These are phyloP conservation scores for Penicillium verrucosum DNA, from an alignment of 2,329 filamentous ascomycete genomes.

Conservation along the genomic window DNA sequence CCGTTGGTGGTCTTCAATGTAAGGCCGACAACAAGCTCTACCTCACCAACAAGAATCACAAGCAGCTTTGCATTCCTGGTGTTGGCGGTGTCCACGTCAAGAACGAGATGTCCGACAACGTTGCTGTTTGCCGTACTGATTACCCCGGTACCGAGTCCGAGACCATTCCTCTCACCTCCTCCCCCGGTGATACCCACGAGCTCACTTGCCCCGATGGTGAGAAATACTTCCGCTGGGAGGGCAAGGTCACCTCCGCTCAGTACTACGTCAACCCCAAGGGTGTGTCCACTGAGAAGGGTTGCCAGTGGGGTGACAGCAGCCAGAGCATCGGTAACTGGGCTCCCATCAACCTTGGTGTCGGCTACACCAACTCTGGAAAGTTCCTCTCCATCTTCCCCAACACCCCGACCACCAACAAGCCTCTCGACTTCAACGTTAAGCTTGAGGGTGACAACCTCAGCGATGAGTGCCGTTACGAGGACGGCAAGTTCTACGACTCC, in stretches of 20 bases:
- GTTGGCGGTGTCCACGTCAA: constrained; percentile 66
- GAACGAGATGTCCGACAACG: constrained; percentile 67
- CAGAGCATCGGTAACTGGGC: constrained; percentile 73
- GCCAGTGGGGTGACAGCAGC: constrained; percentile 68
- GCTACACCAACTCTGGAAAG: constrained; percentile 63
- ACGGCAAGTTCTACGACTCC: constrained; percentile 59
- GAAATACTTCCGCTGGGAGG: constrained; percentile 75
- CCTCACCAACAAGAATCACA: constrained; percentile 65
- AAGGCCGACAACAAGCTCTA: constrained; percentile 68
- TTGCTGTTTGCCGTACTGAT: constrained; percentile 87
- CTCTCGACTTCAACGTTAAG: constrained; percentile 74
- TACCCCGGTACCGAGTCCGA: constrained; percentile 91
- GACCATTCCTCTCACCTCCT: constrained; percentile 69
- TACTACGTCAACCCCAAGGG: constrained; percentile 94
- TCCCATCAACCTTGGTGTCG: constrained; percentile 80
- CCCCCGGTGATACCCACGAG: constrained; percentile 56
- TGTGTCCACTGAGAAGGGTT: constrained; percentile 63
- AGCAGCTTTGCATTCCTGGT: constrained; percentile 72
- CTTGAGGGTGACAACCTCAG: constrained; percentile 64
- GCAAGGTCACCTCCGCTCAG: constrained; percentile 76
- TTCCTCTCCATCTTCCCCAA: constrained; percentile 87
- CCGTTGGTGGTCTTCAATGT: constrained; percentile 84
- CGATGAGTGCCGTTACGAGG: constrained; percentile 62
- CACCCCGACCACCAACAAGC: constrained; percentile 65
- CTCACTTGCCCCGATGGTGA: constrained; percentile 73